A percentile compares a stretch with the other conserved stretches of the same genome.
Evolutionary conservation across 129 eudicot genomes (phyloP).

Genomic region (Arctium lappa): DNA sequence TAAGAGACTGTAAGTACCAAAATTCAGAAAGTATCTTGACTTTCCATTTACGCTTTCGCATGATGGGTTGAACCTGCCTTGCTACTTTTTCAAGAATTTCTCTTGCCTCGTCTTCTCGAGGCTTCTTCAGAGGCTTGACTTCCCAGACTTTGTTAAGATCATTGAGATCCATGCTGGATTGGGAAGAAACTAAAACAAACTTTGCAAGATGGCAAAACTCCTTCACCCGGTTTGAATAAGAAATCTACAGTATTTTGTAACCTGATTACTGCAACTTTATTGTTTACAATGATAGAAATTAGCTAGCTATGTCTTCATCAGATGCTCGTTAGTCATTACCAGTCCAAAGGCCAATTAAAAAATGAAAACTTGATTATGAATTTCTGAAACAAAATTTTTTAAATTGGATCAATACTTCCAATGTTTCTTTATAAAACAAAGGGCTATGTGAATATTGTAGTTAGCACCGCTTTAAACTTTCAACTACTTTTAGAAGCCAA

Average conservation of each 20-base stretch:
- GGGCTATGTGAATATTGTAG: background rate
- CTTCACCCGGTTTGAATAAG: conserved; percentile 4
- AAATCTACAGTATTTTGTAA: background rate
- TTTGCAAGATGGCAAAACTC: background rate
- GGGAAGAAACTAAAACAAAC: conserved; percentile 4
- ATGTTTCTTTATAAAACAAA: conserved; percentile 8
- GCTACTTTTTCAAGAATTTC: conserved; percentile 69
- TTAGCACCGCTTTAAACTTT: background rate
- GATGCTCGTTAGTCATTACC: background rate
- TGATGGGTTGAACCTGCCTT: conserved; percentile 89
- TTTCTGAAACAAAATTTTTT: background rate
- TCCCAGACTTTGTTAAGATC: conserved; percentile 94
- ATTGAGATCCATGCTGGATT: conserved; percentile 51
- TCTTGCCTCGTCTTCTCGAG: conserved; percentile 64
- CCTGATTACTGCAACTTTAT: conserved; percentile 7
- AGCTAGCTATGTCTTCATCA: background rate
- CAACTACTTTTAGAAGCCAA: background rate
- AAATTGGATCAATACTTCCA: background rate
- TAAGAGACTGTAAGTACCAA: conserved; percentile 39
- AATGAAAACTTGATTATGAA: background rate
- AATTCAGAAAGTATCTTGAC: conserved; percentile 77
- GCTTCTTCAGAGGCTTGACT: conserved; percentile 60
- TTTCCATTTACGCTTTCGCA: conserved; percentile 78
- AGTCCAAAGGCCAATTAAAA: background rate
- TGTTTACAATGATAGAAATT: background rate